These are phyloP conservation scores for Pascua sp. DNA, from an alignment of 1,284 basidiomycete species.

Conservation along the genomic window DNA sequence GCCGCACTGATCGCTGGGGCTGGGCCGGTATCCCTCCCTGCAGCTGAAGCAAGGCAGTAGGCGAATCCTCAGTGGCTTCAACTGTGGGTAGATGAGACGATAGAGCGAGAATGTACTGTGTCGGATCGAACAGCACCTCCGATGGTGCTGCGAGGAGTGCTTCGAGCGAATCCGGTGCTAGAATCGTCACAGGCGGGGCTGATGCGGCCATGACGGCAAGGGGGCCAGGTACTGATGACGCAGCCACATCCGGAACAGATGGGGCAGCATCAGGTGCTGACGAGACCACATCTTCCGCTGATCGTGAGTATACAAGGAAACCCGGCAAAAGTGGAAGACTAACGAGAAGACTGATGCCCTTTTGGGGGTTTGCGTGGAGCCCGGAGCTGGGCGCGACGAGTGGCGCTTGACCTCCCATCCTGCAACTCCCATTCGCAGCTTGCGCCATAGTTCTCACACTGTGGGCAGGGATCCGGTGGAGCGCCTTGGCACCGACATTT, in stretches of 20 bases:
- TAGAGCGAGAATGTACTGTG: slow-evolving; percentile 29
- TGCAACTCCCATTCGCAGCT: slow-evolving; percentile 24
- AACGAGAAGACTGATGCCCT: too few species aligned
- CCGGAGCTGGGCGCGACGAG: slow-evolving; percentile 3
- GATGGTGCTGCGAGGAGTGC: not conserved
- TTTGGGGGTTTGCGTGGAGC: slow-evolving; percentile 8
- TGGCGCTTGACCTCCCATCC: slow-evolving; percentile 22
- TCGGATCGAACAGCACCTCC: slow-evolving; percentile 17
- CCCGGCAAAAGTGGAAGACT: too few species aligned
- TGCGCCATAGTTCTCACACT: slow-evolving; percentile 20
- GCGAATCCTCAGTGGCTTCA: slow-evolving; percentile 21
- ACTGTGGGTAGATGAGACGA: slow-evolving; percentile 25
- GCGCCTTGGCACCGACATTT: slow-evolving; percentile 25
- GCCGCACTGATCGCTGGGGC: not conserved
- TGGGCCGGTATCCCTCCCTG: slow-evolving; percentile 1
- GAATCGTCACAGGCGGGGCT: too few species aligned
- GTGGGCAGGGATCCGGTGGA: slow-evolving; percentile 25
- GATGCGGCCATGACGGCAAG: too few species aligned
- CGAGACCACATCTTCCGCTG: too few species aligned
- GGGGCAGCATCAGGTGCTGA: too few species aligned
- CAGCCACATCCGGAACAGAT: too few species aligned
- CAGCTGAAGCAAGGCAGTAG: not conserved
- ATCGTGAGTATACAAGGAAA: too few species aligned
- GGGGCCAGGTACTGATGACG: too few species aligned
- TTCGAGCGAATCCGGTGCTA: slow-evolving; percentile 6